Base-by-base conservation (phyloP, 2,329 filamentous ascomycete species). In the Phialophora verrucosa region DNA sequence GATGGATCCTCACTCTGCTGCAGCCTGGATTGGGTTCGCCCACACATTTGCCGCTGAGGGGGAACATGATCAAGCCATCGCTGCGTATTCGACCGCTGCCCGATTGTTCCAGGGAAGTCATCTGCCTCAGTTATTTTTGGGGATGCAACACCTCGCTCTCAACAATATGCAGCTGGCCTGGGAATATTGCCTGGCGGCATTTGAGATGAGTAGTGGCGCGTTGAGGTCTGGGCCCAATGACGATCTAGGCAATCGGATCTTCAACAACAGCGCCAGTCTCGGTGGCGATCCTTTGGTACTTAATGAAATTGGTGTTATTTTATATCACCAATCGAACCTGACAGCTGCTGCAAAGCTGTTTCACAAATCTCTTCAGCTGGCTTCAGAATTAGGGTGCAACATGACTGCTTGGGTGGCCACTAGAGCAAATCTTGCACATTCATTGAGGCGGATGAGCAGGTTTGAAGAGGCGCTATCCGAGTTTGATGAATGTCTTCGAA, bases 11-110 rank as follows among this genome's bases (percentile, higher is more conserved):
- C 94, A 98, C 80, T 99, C 97, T 74, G 94, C 94, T 0, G 92
- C 95, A 0, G 95, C 95, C 2, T 99, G 95, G 95, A 98, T 99
- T 70, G 95, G 96, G 1, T 99, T 99, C 75, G 95, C 95, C 0
- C 96, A 99, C 77, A 99, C 95, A 0, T 99, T 99, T 76, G 95
- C 95, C 1, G 93, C 93, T 11, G 95, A 99, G 77, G 95, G 95
- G 60, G 95, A 99, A 78, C 93, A 98, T 77, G 95, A 99, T 77
- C 95, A 99, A 80, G 95, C 95, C 56, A 97, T 99, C 69, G 96
- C 93, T 8, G 95, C 96, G 0, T 99, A 99, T 80, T 96, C 92
- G 32, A 99, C 95, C 0, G 95, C 95, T 0, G 94, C 94, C 1
- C 87, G 95, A 47, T 82, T 99, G 0, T 99, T 99, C 79, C 96